Evolutionary conservation across 139 green algal genomes (phyloP), one percentile per base, ranked within the genome.

Genomic region (Micromonas pusilla): DNA sequence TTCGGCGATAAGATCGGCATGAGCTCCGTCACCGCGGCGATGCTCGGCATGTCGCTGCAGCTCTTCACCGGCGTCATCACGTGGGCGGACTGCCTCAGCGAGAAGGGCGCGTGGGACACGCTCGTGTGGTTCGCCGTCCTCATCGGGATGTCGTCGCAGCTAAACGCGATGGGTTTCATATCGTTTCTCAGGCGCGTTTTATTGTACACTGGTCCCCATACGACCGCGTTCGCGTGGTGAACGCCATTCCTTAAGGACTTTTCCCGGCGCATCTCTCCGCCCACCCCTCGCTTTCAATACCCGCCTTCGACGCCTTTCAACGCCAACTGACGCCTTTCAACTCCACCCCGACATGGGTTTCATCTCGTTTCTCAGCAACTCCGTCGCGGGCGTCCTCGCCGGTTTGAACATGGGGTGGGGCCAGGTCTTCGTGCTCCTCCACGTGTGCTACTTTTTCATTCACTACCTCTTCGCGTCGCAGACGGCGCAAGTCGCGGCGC

Each of bases 391-490:
- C 23, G 38, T 32, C 16, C 66, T 86, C 57, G 66, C 83, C 0
- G 73, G 84, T 23, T 73, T 83, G 37, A 89, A 90, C 79, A 79
- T 97, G 81, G 79, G 80, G 45, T 97, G 92, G 93, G 85, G 83
- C 19, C 77, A 85, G 0, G 85, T 95, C 30, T 97, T 97, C 77
- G 86, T 83, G 19, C 65, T 95, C 25, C 92, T 99, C 66, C 92
- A 93, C 83, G 78, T 81, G 23, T 83, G 83, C 36, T 99, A 96
- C 88, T 98, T 95, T 76, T 20, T 45, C 34, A 82, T 97, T 70
- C 95, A 98, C 89, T 99, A 99, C 88, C 87, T 98, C 78, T 97
- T 98, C 83, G 93, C 94, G 70, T 88, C 76, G 62, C 94, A 98
- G 85, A 99, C 94, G 3, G 94, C 94, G 16, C 95, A 98, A 77